Evolutionary conservation across 2,329 filamentous ascomycete genomes (phyloP).

Genomic region (Gnomoniopsis smithogilvyi): DNA sequence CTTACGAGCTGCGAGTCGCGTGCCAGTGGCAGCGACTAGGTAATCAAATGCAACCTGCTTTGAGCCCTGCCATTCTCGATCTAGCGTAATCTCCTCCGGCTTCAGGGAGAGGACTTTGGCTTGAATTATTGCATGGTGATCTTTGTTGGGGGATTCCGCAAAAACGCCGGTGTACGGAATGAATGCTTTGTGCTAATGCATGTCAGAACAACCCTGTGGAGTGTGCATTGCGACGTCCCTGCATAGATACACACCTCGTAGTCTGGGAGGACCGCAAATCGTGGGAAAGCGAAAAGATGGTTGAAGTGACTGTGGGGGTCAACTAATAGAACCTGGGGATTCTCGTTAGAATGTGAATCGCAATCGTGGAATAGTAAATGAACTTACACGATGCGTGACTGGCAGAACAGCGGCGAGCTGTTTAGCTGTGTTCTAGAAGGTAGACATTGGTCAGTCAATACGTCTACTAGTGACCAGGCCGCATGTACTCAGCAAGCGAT

Average conservation of each 20-base stretch:
- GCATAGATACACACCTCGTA: no score
- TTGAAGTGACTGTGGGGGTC: constrained; percentile 50
- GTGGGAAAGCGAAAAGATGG: constrained; percentile 45
- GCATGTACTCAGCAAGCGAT: neutral
- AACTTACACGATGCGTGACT: constrained; percentile 30
- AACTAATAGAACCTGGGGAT: constrained; percentile 39
- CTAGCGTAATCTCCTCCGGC: constrained; percentile 29
- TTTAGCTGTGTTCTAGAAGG: constrained; percentile 29
- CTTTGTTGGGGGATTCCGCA: constrained; percentile 26
- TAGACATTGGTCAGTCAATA: neutral
- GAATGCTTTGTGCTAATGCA: constrained; percentile 44
- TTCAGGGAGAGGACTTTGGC: constrained; percentile 31
- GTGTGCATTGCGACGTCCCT: no score
- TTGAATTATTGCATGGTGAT: constrained; percentile 30
- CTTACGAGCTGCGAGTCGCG: constrained; percentile 30
- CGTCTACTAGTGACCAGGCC: neutral
- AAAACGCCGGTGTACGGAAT: constrained; percentile 41
- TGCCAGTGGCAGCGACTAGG: constrained; percentile 43
- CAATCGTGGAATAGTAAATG: neutral
- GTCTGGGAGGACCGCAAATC: constrained; percentile 40
- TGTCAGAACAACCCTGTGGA: no score
- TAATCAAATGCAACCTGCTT: constrained; percentile 37
- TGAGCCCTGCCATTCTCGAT: constrained; percentile 30
- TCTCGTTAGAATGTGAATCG: neutral
- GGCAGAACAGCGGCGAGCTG: constrained; percentile 35